Evolutionary conservation across 495 filamentous ascomycete species (phyloP), one percentile per base, ranked within the genome.

Genomic region (Articulospora tetracladia): DNA sequence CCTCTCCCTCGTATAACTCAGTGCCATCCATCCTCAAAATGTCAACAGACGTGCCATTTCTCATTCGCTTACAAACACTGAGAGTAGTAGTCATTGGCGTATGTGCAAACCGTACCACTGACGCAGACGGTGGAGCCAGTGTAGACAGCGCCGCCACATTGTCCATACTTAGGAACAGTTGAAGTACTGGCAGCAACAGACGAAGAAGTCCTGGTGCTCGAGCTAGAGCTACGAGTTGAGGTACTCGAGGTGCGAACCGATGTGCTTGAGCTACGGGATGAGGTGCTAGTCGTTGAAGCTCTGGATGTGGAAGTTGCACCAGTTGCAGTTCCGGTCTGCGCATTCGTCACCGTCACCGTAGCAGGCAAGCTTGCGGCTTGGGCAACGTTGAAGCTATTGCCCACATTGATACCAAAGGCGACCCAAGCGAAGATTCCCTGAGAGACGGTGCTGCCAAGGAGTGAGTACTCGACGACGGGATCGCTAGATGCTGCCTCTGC

Each of bases 401-500:
- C 65, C 3, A 58, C 53, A 55, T 81, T 71, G 53, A 82, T 68
- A 48, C 77, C 79, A 50, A 81, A 72, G 51, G 74, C 69, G 58
- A 82, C 77, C 73, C 73, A 81, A 19, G 71, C 77, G 59, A 83
- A 76, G n/a, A 84, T 56, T 1, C 83, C 81, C 57, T 82, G 77
- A 36, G 66, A 60, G 24, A 83, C 69, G 15, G 57, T 66, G 58
- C 76, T 74, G 22, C 82, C 79, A 22, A 84, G 72, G 24, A 76
- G 72, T 2, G 81, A 75, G 65, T 80, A 86, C 63, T 85, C 75
- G 62, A 83, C 69, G 58, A 85, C 73, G 0, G 83, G 83, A 61
- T 86, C 83, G 55, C 77, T 79, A 28, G 68, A 70, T 13, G 75
- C 78, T 19, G 79, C 77, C 56, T 79, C 74, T 62, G 77, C 58